Base-by-base conservation (phyloP, 306 rosid genomes). In the Lablab purpureus region DNA sequence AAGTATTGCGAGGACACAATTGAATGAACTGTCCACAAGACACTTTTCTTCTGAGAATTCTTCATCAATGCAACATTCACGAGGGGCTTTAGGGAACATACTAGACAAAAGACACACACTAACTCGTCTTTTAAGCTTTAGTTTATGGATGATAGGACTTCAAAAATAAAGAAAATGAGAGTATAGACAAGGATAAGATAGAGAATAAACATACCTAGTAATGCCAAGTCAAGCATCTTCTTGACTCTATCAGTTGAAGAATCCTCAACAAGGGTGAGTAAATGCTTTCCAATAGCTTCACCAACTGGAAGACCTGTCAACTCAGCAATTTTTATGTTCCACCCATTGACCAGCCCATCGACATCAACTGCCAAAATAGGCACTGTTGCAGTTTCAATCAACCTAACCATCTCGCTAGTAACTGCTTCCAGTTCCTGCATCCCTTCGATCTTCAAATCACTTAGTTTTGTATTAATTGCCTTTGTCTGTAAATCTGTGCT, bases 341-440 rank as follows among this genome's bases (percentile, higher is more conserved):
- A 95, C 13, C 99, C 98, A 43, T 95, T 92, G 74, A 95, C 85
- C 72, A 81, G 60, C 54, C 97, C 99, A 66, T 91, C 91, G 80
- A 90, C 83, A 78, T 91, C 98, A 62, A 95, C 97, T 0, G 99
- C 99, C 86, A 95, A 85, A 79, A 95, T 92, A 17, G 99, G 98
- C 56, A 90, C 99, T 6, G 97, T 88, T 34, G 99, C 99, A 19
- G 98, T 95, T 81, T 95, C 99, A 65, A 95, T 95, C 55, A 95
- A 85, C 43, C 99, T 81, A 81, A 95, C 98, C 92, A 95, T 91
- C 91, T 95, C 98, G 75, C 94, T 87, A 17, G 99, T 91, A 83
- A 92, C 98, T 62, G 95, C 90, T 84, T 92, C 97, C 80, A 95
- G 83, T 84, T 95, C 98, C 81, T 91, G 96, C 91, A 88, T 85